Evolutionary conservation across 306 rosid genomes (phyloP).

Genomic region (Luffa acutangula): DNA sequence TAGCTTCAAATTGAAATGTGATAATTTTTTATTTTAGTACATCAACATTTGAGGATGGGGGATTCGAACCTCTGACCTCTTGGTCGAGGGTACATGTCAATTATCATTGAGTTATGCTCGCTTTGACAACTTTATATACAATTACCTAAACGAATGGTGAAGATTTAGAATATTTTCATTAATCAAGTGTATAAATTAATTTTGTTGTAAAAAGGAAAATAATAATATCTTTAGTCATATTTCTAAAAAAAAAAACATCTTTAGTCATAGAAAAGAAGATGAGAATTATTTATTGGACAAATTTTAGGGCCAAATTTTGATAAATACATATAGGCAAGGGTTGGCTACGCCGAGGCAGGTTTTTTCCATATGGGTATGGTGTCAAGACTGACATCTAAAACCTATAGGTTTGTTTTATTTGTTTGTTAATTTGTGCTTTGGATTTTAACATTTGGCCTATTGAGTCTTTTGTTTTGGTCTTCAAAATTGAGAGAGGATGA

Average conservation of each 20-base stretch:
- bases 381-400: background rate
- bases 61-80: too few species aligned
- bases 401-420: background rate
- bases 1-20: background rate
- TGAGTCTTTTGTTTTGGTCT: background rate
- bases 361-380: background rate
- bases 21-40: background rate
- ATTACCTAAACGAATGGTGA: too few species aligned
- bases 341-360: background rate
- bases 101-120: too few species aligned
- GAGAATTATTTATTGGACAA: background rate
- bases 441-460: background rate
- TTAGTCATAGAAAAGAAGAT: background rate
- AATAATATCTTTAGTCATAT: too few species aligned
- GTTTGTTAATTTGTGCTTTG: background rate
- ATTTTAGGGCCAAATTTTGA: background rate
- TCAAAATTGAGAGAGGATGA: background rate
- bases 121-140: too few species aligned
- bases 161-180: too few species aligned
- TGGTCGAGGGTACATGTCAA: background rate
- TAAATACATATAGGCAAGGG: background rate
- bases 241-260: too few species aligned
- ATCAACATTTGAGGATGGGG: too few species aligned
- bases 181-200: too few species aligned
- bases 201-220: too few species aligned